Evolutionary conservation across 169 alveolate genomes (phyloP).

Genomic region (Plasmodium billcollinsi): DNA sequence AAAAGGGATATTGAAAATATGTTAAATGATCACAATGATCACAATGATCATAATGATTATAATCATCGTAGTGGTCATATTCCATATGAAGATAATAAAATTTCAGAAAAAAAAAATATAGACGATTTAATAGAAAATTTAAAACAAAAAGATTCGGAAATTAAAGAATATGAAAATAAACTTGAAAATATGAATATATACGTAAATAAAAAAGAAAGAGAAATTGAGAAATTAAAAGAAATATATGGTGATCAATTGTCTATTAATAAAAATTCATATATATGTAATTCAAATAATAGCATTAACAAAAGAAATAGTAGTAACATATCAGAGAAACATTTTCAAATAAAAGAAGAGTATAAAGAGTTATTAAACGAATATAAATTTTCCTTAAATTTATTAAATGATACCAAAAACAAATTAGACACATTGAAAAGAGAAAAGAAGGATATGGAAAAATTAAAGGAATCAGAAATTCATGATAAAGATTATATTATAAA

Average conservation of each 20-base stretch:
- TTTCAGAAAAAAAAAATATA: background rate
- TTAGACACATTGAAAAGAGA: conserved; percentile 31
- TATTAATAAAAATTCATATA: conserved; percentile 13
- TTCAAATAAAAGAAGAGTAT: conserved; percentile 21
- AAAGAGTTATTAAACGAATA: conserved; percentile 53
- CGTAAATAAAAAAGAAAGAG: conserved; percentile 44
- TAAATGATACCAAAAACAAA: conserved; percentile 38
- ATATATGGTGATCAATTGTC: conserved; percentile 21
- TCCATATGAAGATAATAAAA: background rate
- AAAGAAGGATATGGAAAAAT: conserved; percentile 43
- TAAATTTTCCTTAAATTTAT: conserved; percentile 24
- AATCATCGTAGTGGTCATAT: background rate
- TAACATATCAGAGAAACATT: conserved; percentile 10
- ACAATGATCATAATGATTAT: background rate
- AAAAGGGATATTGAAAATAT: conserved; percentile 22
- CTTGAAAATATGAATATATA: conserved; percentile 24
- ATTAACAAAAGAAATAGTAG: background rate
- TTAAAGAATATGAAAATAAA: conserved; percentile 28
- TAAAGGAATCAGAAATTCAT: conserved; percentile 46
- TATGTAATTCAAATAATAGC: background rate
- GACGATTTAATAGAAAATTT: conserved; percentile 11
- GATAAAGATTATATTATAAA: conserved; percentile 66
- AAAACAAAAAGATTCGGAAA: conserved; percentile 39
- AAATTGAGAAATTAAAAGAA: conserved; percentile 33
- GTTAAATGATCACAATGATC: background rate